Base-by-base conservation (phyloP, 2,329 filamentous ascomycete species). In the Alternaria alternata region DNA sequence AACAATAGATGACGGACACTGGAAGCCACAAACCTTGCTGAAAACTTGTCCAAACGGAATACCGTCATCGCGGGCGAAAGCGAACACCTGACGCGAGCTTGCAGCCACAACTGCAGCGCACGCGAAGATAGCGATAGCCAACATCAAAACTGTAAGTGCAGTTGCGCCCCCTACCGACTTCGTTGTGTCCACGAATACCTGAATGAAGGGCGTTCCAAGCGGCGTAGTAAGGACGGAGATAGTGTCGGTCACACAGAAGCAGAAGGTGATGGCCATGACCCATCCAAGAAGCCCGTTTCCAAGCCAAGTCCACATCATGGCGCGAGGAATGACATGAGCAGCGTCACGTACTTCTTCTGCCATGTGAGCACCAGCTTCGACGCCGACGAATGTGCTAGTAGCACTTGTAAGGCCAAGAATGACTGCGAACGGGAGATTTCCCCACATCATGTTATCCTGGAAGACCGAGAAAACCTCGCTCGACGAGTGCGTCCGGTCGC, bases 381-480 rank as follows among this genome's bases (percentile, higher is more conserved):
- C 62, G 48, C 78, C 78, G 28, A 75, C 59, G 22, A 80, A 65
- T 18, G 79, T 64, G 9, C 80, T 81, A 20, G 81, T 72, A 39
- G 81, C 64, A 20, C 71, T 68, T 2, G 82, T 80, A 18, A 84
- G 68, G 5, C 79, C 79, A 18, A 55, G 20, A 9, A 55, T 55
- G 14, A 48, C 42, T 4, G 53, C 53, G 14, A 55, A 32, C 8
- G 43, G 53, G 24, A 55, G 7, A 44, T 44, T 55, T 0, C 32
- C 32, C 53, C 53, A 55, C 42, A 48, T 48, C 53, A 69, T 73
- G 32, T 65, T 79, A 26, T 85, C 82, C 12, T 73, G 69, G 65
- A 85, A 85, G 1, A 75, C 62, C 4, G 79, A 78, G 56, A 84
- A 83, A 0, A 84, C 81, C 1, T 77, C 74, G 14, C 75, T 63